Conservation (phyloP, 768 basidiomycete genomes). For the Rubroboletus satanas region DNA sequence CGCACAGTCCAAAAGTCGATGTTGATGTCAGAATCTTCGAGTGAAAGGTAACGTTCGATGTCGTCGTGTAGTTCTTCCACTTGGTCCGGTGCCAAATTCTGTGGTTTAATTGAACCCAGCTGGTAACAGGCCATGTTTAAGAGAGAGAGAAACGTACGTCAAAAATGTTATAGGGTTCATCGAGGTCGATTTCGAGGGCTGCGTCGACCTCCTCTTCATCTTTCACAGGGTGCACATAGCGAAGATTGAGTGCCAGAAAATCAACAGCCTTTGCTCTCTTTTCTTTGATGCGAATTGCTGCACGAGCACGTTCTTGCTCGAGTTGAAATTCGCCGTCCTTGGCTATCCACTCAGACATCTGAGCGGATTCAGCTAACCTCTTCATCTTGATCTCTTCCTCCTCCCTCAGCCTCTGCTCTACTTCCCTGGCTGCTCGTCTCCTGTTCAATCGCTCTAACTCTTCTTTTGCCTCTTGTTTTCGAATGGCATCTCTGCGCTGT, state of each 20-base stretch:
- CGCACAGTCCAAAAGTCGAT: conserved; percentile 97
- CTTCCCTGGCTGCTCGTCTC: conserved; percentile 88
- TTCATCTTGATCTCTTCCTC: conserved; percentile 91
- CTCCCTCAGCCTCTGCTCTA: conserved; percentile 81
- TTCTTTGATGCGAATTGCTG: conserved; percentile 92
- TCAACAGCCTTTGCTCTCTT: conserved; percentile 98
- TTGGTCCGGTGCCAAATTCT: conserved; percentile 86
- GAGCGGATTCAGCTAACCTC: conserved; percentile 86
- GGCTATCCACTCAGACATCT: conserved; percentile 97
- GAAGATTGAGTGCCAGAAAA: conserved; percentile 92
- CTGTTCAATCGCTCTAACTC: conserved; percentile 90
- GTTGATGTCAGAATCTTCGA: conserved; percentile 81
- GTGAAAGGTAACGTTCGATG: conserved; percentile 84
- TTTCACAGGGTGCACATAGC: conserved; percentile 77
- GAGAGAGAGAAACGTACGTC: conserved; percentile 56
- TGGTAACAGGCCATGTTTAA: neutral
- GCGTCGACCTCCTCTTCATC: conserved; percentile 80
- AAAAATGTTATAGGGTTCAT: conserved; percentile 97
- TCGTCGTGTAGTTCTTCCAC: conserved; percentile 92
- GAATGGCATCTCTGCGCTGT: conserved; percentile 70
- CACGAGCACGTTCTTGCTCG: conserved; percentile 86
- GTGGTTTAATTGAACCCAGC: conserved; percentile 11
- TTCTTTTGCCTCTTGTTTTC: conserved; percentile 89
- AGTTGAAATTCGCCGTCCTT: conserved; percentile 98
- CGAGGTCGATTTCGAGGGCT: conserved; percentile 94